Percentiles rank a stretch among this genome's conserved stretches.
These are phyloP conservation scores for Thelonectria rubi DNA, from an alignment of 2,329 filamentous ascomycete species.

Conservation along the genomic window DNA sequence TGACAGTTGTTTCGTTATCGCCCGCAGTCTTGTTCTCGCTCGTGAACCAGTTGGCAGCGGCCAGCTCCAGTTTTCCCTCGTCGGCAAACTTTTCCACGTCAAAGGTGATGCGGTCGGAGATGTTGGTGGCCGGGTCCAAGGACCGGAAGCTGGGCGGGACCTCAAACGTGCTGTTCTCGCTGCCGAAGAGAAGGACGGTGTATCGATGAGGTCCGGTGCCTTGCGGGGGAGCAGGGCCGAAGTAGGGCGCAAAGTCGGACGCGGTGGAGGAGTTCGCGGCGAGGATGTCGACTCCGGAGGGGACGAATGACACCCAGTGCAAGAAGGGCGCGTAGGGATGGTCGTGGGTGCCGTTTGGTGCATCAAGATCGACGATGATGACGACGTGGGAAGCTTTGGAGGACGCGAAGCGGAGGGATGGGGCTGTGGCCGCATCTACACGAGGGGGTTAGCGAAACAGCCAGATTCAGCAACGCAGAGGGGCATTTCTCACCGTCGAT, in stretches of 20 bases:
- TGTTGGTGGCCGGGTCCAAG: not conserved
- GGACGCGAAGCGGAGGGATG: not conserved
- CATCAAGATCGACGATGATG: slow-evolving; percentile 19
- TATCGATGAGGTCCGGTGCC: slow-evolving; percentile 19
- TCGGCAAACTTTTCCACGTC: not conserved
- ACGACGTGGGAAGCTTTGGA: slow-evolving; percentile 14
- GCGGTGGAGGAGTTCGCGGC: slow-evolving; percentile 24
- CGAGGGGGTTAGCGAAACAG: too few relatives aligned
- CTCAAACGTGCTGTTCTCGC: not conserved
- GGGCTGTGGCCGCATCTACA: not conserved
- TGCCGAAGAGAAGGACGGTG: slow-evolving; percentile 8
- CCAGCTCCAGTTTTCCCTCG: slow-evolving; percentile 1
- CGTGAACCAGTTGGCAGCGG: slow-evolving; percentile 8
- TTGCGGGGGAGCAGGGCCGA: slow-evolving; percentile 14
- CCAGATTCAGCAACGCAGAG: too few relatives aligned
- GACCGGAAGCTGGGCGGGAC: not conserved
- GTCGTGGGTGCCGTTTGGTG: slow-evolving; percentile 11
- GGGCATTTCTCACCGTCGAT: not conserved
- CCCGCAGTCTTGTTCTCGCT: slow-evolving; percentile 6
- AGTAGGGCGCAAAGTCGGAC: slow-evolving; percentile 36
- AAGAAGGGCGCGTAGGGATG: slow-evolving; percentile 10
- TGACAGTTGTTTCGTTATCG: too few relatives aligned
- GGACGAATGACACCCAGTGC: slow-evolving; percentile 10
- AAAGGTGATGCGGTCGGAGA: slow-evolving; percentile 4
- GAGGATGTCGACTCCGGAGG: not conserved